Percentiles rank a stretch among this genome's conserved stretches.
Conservation (phyloP, 805 yeast species). For the Kodamaea hsintzibuensis region DNA sequence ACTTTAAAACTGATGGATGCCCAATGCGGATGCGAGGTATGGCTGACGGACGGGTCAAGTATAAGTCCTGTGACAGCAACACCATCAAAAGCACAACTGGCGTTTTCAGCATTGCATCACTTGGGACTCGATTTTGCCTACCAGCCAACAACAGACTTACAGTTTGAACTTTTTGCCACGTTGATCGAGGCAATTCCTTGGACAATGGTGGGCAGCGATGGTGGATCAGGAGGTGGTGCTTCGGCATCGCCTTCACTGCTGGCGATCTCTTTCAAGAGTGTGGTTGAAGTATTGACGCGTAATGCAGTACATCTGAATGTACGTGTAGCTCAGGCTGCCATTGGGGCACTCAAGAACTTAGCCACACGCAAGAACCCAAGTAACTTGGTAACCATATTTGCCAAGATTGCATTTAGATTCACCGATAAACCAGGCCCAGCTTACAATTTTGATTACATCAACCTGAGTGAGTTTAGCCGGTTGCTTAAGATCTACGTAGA, state of each 20-base stretch:
- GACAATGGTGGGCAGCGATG: constrained; percentile 30
- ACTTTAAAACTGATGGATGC: constrained; percentile 62
- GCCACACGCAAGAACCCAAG: constrained; percentile 72
- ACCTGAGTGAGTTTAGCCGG: constrained; percentile 60
- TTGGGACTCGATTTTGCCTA: constrained; percentile 40
- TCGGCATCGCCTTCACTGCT: neutral
- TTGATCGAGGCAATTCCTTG: constrained; percentile 75
- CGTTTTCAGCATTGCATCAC: constrained; percentile 39
- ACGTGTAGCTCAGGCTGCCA: constrained; percentile 63
- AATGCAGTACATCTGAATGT: constrained; percentile 70
- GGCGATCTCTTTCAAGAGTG: constrained; percentile 54
- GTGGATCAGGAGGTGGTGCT: neutral
- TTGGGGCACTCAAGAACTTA: constrained; percentile 60
- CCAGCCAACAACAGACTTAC: constrained; percentile 36
- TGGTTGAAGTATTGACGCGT: constrained; percentile 74
- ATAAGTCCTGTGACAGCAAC: constrained; percentile 13
- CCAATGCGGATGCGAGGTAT: constrained; percentile 46
- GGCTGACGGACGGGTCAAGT: constrained; percentile 19
- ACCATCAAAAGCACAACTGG: constrained; percentile 18
- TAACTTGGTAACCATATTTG: constrained; percentile 68
- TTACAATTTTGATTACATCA: constrained; percentile 58
- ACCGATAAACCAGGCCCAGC: constrained; percentile 64
- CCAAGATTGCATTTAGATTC: constrained; percentile 76
- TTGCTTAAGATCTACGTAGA: constrained; percentile 75
- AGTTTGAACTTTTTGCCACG: constrained; percentile 65